Percentiles rank a stretch among this genome's conserved stretches.
These are phyloP conservation scores for Rhododendron griersonianum DNA, from an alignment of 148 eudicot genomes.

Conservation along the genomic window DNA sequence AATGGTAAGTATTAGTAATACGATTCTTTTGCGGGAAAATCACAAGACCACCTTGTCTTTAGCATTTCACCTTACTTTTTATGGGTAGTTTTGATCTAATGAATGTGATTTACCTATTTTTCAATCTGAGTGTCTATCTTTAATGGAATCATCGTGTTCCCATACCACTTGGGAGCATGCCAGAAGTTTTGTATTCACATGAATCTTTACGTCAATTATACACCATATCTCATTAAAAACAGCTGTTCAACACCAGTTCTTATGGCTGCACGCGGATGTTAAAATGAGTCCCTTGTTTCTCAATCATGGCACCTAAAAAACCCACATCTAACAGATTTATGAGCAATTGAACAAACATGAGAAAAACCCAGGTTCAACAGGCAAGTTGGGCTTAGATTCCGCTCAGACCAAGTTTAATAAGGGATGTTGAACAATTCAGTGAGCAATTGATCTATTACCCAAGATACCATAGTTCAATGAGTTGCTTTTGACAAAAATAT, in stretches of 20 bases:
- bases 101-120: no score
- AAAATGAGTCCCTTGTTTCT: not conserved
- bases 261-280: not conserved
- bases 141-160: no score
- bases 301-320: not conserved
- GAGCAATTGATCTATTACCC: not conserved
- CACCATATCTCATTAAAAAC: not conserved
- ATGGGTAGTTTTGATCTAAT: no score
- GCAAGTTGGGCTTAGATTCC: not conserved
- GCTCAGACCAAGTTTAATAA: not conserved
- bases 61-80: no score
- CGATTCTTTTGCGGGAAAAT: no score
- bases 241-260: not conserved
- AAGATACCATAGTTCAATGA: not conserved
- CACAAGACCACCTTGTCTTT: no score
- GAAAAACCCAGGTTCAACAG: not conserved
- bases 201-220: not conserved
- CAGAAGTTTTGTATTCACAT: not conserved
- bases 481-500: not conserved
- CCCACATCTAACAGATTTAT: not conserved
- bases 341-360: not conserved
- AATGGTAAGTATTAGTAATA: no score
- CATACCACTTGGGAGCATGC: no score
- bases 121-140: no score
- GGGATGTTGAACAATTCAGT: not conserved